Evolutionary conservation across 2,329 filamentous ascomycete species (phyloP).

Genomic region (Monosporascus sp.): DNA sequence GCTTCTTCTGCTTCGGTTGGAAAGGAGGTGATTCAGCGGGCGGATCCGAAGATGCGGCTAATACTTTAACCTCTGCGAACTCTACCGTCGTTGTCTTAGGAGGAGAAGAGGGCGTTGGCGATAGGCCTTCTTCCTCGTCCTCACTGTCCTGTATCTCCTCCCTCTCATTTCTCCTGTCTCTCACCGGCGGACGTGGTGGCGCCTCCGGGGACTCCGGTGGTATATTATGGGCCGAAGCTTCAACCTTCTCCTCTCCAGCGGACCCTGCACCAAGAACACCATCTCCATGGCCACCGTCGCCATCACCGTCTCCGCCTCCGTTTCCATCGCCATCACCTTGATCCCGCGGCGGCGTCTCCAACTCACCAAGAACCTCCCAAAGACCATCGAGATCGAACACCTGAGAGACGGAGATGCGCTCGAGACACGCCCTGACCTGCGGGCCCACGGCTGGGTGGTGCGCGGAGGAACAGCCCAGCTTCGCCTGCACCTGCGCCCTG

Average conservation of each 20-base stretch:
- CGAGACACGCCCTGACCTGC: constrained; percentile 35
- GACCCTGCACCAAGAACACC: background rate
- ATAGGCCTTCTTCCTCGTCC: constrained; percentile 29
- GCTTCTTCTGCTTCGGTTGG: background rate
- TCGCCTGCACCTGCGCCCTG: constrained; percentile 27
- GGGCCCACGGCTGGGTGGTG: constrained; percentile 10
- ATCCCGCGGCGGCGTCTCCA: constrained; percentile 30
- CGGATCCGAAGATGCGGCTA: background rate
- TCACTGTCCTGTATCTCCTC: constrained; percentile 37
- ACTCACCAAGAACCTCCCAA: constrained; percentile 51
- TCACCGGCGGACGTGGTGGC: constrained; percentile 2
- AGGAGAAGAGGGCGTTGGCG: constrained; percentile 3
- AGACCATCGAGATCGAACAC: constrained; percentile 57
- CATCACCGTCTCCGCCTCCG: background rate
- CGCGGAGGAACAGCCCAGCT: constrained; percentile 9
- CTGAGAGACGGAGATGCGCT: constrained; percentile 47
- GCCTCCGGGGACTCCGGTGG: constrained; percentile 1
- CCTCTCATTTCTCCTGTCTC: constrained; percentile 6
- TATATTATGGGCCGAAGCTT: background rate
- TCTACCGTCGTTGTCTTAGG: background rate
- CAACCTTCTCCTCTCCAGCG: background rate
- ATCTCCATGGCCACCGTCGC: background rate
- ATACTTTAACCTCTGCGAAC: background rate
- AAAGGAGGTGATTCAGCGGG: background rate
- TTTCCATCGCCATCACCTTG: background rate